Conservation (phyloP, 2,329 filamentous ascomycete species). For the Orbilia javanica region DNA sequence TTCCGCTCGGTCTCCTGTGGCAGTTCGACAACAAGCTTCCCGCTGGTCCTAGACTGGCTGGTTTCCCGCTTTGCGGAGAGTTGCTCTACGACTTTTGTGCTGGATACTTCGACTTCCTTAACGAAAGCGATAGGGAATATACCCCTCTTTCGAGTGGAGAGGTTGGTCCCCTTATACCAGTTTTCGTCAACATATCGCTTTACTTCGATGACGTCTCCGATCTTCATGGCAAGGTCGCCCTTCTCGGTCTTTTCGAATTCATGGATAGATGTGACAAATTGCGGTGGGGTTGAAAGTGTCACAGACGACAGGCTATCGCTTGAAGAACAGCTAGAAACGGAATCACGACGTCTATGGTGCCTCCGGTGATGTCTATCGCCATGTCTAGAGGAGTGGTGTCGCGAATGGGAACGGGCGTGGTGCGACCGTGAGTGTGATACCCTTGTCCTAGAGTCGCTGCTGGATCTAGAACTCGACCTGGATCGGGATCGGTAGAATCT, state of each 20-base stretch:
- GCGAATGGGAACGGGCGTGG: conserved; percentile 40
- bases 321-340: conserved; percentile 2
- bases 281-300: conserved; percentile 29
- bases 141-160: conserved; percentile 42
- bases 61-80: conserved; percentile 31
- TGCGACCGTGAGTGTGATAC: conserved; percentile 23
- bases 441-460: conserved; percentile 40
- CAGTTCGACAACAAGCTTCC: conserved; percentile 39
- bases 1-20: conserved; percentile 53
- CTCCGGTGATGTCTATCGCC: conserved; percentile 33
- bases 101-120: conserved; percentile 52
- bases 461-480: conserved; percentile 41
- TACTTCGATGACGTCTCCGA: conserved; percentile 54
- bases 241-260: conserved; percentile 45
- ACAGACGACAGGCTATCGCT: conserved; percentile 44
- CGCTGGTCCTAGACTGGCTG: conserved; percentile 20
- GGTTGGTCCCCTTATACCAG: conserved; percentile 52
- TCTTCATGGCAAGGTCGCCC: conserved; percentile 39
- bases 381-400: conserved; percentile 20
- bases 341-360: conserved; percentile 28
- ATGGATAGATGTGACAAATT: conserved; percentile 43
- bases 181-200: conserved; percentile 49
- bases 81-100: conserved; percentile 41
- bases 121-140: conserved; percentile 53
- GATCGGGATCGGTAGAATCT: conserved; percentile 29